Evolutionary conservation across 1,284 basidiomycete species (phyloP).

Genomic region (Papiliotrema nemorosa): DNA sequence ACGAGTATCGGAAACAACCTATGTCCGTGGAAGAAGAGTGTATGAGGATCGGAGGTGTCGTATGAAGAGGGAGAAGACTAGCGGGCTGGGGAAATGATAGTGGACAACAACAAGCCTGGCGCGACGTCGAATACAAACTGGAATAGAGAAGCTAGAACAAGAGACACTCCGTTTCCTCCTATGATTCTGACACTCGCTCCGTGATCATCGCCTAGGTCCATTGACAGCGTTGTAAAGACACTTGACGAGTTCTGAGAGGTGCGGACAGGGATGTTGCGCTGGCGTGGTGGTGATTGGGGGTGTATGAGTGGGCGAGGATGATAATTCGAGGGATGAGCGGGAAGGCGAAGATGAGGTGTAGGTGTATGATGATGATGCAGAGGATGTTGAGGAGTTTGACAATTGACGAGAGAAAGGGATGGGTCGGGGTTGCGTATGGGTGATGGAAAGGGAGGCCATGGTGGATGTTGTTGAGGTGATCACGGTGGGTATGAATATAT

Average conservation of each 20-base stretch:
- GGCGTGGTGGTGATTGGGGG: conserved; percentile 2
- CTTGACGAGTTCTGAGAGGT: conserved; percentile 36
- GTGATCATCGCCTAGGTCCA: background rate
- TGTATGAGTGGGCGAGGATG: conserved; percentile 8
- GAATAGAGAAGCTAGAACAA: no score
- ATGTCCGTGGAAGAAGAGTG: no score
- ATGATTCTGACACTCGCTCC: background rate
- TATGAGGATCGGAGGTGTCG: no score
- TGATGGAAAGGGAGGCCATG: background rate
- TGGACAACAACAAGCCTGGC: background rate
- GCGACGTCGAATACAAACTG: no score
- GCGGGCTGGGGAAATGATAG: background rate
- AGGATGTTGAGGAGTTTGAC: background rate
- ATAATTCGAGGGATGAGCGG: conserved; percentile 6
- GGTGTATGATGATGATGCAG: conserved; percentile 8
- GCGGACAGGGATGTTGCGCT: conserved; percentile 35
- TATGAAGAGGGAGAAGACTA: background rate
- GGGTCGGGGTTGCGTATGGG: background rate
- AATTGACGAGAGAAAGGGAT: background rate
- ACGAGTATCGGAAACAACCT: no score
- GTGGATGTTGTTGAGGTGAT: background rate
- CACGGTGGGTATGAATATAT: background rate
- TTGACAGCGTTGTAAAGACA: conserved; percentile 28
- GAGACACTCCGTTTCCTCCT: background rate
- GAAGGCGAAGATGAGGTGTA: conserved; percentile 8